phyloP scores from a whole-genome alignment of 129 eudicot genomes.

The Lactuca saligna region DNA sequence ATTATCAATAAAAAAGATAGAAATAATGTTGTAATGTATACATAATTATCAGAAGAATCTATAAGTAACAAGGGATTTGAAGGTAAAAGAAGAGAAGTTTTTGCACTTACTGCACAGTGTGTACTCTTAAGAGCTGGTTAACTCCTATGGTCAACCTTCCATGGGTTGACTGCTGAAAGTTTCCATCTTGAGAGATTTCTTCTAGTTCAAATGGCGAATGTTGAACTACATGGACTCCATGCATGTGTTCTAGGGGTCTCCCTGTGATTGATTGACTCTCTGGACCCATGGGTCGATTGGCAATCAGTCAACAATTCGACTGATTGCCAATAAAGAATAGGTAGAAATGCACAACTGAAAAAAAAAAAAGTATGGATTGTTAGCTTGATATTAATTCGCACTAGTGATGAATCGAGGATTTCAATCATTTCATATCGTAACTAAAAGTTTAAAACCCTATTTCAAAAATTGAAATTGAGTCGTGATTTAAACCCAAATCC shows the following conservation, averaged over 20 bases:
- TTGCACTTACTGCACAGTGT: constrained; percentile 64
- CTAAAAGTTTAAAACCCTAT: background rate
- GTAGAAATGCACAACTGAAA: constrained; percentile 22
- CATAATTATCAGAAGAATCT: constrained; percentile 4
- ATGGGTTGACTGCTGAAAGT: constrained; percentile 39
- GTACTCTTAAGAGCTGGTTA: constrained; percentile 47
- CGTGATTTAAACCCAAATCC: constrained; percentile 13
- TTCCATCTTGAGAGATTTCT: constrained; percentile 60
- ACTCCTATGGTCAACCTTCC: constrained; percentile 44
- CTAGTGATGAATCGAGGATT: background rate
- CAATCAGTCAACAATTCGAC: constrained; percentile 58
- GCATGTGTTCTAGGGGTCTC: constrained; percentile 60
- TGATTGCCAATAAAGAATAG: constrained; percentile 62
- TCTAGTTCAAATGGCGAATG: constrained; percentile 74
- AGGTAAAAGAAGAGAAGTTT: too few relatives aligned
- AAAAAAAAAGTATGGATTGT: constrained; percentile 7
- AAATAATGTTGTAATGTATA: background rate
- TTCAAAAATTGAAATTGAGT: background rate
- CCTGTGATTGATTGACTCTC: constrained; percentile 47
- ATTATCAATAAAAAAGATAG: background rate
- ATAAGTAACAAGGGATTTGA: background rate
- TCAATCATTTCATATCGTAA: background rate
- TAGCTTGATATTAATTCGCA: background rate
- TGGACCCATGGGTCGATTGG: constrained; percentile 66
- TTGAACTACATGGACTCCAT: constrained; percentile 79